Percentiles rank a stretch among this genome's conserved stretches.
Evolutionary conservation across 495 filamentous ascomycete species (phyloP).

Genomic region (Aspergillus diversus): DNA sequence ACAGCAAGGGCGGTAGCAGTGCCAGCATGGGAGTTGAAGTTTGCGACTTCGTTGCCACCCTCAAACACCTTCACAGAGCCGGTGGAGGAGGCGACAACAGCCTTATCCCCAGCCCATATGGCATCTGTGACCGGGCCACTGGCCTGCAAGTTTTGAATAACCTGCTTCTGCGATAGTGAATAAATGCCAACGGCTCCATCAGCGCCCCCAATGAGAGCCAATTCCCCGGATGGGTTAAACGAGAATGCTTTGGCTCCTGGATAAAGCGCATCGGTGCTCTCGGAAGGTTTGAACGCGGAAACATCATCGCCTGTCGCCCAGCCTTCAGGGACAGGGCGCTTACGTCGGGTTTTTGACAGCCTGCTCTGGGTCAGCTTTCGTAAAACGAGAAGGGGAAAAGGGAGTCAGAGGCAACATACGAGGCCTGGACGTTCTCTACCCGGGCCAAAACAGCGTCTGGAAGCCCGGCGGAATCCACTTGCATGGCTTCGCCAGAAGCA

Average conservation of each 20-base stretch:
- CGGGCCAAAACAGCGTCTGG: conserved; percentile 72
- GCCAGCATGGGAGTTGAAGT: conserved; percentile 79
- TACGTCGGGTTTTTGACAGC: conserved; percentile 81
- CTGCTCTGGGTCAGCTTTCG: conserved; percentile 47
- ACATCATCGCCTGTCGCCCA: conserved; percentile 83
- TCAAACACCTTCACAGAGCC: conserved; percentile 82
- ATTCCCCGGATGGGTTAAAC: conserved; percentile 64
- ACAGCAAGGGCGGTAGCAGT: conserved; percentile 74
- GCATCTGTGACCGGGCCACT: conserved; percentile 76
- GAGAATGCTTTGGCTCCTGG: conserved; percentile 68
- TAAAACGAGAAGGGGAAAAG: background rate
- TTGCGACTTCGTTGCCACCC: conserved; percentile 62
- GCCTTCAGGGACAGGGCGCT: conserved; percentile 79
- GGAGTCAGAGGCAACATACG: conserved; percentile 53
- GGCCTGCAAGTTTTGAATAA: conserved; percentile 67
- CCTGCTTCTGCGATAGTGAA: conserved; percentile 69
- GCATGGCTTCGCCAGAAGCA: conserved; percentile 77
- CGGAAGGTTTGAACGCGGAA: conserved; percentile 62
- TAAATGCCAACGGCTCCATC: conserved; percentile 81
- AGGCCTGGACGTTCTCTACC: conserved; percentile 76
- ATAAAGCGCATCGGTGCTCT: conserved; percentile 64
- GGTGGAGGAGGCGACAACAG: conserved; percentile 72
- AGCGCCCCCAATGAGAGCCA: conserved; percentile 77
- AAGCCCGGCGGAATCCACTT: conserved; percentile 76
- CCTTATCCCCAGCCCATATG: conserved; percentile 73